Evolutionary conservation across 2,329 filamentous ascomycete species (phyloP).

Genomic region (Colletotrichum euphorbiae): DNA sequence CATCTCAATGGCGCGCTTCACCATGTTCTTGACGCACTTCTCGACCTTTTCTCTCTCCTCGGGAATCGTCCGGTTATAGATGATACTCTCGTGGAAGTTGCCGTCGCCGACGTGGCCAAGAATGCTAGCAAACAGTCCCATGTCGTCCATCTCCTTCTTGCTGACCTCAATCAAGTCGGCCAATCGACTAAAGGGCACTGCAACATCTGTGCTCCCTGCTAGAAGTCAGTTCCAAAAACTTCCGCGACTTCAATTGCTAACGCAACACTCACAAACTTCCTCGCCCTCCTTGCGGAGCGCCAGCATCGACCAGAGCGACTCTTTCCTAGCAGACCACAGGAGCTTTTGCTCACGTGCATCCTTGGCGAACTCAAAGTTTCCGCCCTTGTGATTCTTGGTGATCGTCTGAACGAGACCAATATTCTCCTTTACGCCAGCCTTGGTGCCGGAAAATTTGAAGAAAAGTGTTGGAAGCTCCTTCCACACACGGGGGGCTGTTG

Average conservation of each 20-base stretch:
- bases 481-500: slow-evolving; percentile 77
- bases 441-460: slow-evolving; percentile 88
- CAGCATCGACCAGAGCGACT: slow-evolving; percentile 86
- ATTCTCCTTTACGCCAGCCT: slow-evolving; percentile 81
- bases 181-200: slow-evolving; percentile 80
- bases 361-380: slow-evolving; percentile 80
- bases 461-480: slow-evolving; percentile 82
- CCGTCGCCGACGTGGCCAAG: slow-evolving; percentile 93
- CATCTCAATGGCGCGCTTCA: slow-evolving; percentile 90
- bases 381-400: slow-evolving; percentile 72
- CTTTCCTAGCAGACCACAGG: slow-evolving; percentile 84
- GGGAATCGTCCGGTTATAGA: slow-evolving; percentile 80
- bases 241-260: not conserved
- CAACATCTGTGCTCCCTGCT: slow-evolving; percentile 82
- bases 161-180: slow-evolving; percentile 84
- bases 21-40: slow-evolving; percentile 88
- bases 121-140: slow-evolving; percentile 88
- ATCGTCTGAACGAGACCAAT: slow-evolving; percentile 76
- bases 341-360: slow-evolving; percentile 77
- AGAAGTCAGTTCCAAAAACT: slow-evolving; percentile 16
- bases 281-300: slow-evolving; percentile 73
- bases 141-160: slow-evolving; percentile 88
- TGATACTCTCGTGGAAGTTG: slow-evolving; percentile 94
- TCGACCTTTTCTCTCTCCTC: slow-evolving; percentile 82
- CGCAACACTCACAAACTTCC: slow-evolving; percentile 73